Percentiles rank a stretch among this genome's conserved stretches.
Conservation (phyloP, 192 early-diverging fungal species). For the Lobosporangium transversale region DNA sequence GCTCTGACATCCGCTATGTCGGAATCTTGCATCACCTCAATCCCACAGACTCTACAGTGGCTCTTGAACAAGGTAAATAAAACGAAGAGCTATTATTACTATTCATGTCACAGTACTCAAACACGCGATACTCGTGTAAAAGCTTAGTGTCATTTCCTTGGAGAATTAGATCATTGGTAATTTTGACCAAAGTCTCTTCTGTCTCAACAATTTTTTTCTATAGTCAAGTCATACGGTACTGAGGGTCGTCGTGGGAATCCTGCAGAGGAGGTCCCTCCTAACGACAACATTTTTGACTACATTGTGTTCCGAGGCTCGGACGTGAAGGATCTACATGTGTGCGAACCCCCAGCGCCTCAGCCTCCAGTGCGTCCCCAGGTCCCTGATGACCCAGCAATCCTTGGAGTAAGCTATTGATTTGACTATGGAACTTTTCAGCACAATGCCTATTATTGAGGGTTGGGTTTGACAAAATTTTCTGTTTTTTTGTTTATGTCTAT, state of each 20-base stretch:
- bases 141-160: too few relatives aligned
- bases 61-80: constrained; percentile 83
- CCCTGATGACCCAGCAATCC: constrained; percentile 89
- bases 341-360: constrained; percentile 65
- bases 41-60: constrained; percentile 85
- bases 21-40: constrained; percentile 90
- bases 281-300: constrained; percentile 87
- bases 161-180: too few relatives aligned
- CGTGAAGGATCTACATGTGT: constrained; percentile 84
- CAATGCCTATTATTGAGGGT: too few relatives aligned
- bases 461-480: too few relatives aligned
- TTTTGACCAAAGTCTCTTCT: too few relatives aligned
- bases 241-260: constrained; percentile 87
- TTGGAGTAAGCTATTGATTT: constrained; percentile 64
- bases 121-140: too few relatives aligned
- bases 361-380: constrained; percentile 65
- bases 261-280: constrained; percentile 86
- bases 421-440: too few relatives aligned
- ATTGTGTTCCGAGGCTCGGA: constrained; percentile 96
- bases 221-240: constrained; percentile 94
- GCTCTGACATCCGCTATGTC: constrained; percentile 90
- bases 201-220: not conserved
- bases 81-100: not conserved
- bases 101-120: too few relatives aligned
- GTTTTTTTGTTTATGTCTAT: too few relatives aligned